Percentiles rank a stretch among this genome's conserved stretches.
Evolutionary conservation across 2,329 filamentous ascomycete species (phyloP).

Genomic region (Pseudogymnoascus sp.): DNA sequence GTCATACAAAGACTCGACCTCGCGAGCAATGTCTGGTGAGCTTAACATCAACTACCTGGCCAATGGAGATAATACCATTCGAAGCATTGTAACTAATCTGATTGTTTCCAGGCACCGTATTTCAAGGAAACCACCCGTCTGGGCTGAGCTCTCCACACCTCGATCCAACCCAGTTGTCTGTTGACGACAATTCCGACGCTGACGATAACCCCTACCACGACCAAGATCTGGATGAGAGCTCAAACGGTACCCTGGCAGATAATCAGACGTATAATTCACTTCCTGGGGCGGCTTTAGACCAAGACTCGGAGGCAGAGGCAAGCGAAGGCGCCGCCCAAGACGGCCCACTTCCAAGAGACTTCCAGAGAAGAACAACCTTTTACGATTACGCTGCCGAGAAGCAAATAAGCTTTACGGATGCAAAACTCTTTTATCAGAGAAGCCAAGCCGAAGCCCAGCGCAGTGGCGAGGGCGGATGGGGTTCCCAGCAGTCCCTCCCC

Average conservation of each 20-base stretch:
- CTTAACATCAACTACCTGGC: background rate
- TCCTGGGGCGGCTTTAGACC: background rate
- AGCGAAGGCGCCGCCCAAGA: slow-evolving; percentile 17
- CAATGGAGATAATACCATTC: background rate
- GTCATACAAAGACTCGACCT: slow-evolving; percentile 2
- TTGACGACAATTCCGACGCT: slow-evolving; percentile 12
- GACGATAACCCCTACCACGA: slow-evolving; percentile 15
- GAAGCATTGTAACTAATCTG: background rate
- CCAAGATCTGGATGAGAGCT: slow-evolving; percentile 7
- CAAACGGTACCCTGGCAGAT: slow-evolving; percentile 8
- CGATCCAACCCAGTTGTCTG: background rate
- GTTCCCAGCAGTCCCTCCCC: slow-evolving; percentile 21
- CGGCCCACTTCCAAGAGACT: slow-evolving; percentile 52
- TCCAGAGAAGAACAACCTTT: slow-evolving; percentile 68
- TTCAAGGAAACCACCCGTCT: background rate
- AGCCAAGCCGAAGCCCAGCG: slow-evolving; percentile 53
- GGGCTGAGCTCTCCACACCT: background rate
- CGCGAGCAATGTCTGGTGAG: slow-evolving; percentile 2
- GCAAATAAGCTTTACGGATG: slow-evolving; percentile 86
- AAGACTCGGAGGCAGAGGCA: slow-evolving; percentile 16
- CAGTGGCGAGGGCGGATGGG: slow-evolving; percentile 26
- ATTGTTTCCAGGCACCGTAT: background rate
- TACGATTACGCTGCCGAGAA: slow-evolving; percentile 93
- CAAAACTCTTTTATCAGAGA: slow-evolving; percentile 91
- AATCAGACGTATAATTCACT: background rate